Evolutionary conservation across 106 monocot genomes (phyloP).

Genomic region (Ottelia alismoides): DNA sequence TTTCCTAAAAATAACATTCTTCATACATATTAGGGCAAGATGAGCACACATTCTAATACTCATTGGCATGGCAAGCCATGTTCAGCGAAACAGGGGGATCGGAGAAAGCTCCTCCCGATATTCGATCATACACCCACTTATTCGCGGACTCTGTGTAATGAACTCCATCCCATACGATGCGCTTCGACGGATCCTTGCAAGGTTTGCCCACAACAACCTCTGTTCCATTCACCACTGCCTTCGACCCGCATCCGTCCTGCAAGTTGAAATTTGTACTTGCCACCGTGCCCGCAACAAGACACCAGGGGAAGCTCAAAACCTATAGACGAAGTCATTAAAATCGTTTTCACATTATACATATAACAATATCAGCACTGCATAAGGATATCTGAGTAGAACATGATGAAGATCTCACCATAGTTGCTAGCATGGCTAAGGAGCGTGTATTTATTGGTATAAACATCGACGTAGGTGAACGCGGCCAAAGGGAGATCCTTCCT

Average conservation of each 20-base stretch:
- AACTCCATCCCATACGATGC: conserved; percentile 53
- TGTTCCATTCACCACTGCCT: conserved; percentile 27
- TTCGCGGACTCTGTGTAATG: conserved; percentile 82
- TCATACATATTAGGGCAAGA: too few relatives aligned
- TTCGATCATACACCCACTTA: conserved; percentile 41
- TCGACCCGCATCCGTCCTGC: conserved; percentile 32
- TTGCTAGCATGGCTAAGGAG: conserved; percentile 45
- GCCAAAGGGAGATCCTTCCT: conserved; percentile 48
- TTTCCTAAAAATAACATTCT: too few relatives aligned
- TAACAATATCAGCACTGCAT: too few relatives aligned
- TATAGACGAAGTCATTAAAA: too few relatives aligned
- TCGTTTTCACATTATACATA: too few relatives aligned
- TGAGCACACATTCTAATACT: too few relatives aligned
- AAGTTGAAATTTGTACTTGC: conserved; percentile 49
- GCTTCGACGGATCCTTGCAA: conserved; percentile 30
- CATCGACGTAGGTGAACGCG: conserved; percentile 75
- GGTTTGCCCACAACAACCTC: conserved; percentile 32
- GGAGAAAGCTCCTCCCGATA: conserved; percentile 31
- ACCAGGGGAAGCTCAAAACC: conserved; percentile 46
- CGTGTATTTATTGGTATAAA: conserved; percentile 63
- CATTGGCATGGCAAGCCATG: conserved; percentile 31
- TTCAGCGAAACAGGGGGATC: conserved; percentile 20
- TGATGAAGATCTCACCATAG: conserved; percentile 53
- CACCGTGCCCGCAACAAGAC: conserved; percentile 59
- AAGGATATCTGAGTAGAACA: too few relatives aligned